Evolutionary conservation across 371 early-diverging fungal species (phyloP), one percentile per base, ranked within the genome.

Genomic region (Mortierella sp.): DNA sequence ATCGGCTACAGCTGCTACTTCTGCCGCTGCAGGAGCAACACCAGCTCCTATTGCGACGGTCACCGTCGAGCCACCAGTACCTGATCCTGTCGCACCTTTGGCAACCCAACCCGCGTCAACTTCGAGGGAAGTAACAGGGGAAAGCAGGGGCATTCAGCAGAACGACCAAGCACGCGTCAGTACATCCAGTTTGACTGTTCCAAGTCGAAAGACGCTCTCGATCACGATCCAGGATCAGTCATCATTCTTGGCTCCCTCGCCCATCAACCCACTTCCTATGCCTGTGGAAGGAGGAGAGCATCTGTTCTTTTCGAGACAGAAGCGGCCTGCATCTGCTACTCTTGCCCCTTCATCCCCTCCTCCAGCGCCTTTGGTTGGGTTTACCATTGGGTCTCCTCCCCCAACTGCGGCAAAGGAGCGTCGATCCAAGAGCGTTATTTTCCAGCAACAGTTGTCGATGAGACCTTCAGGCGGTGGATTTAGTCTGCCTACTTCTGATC

Each of bases 161-260:
- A 78, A 75, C 48, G 70, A 70, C 1, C 81, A 38, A 29, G 78
- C 75, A 21, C 78, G 68, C 44, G 18, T 21, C 41, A 82, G 73
- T 29, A 63, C 65, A 4, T 21, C 72, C 4, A 78, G 75, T 46
- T 32, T 78, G 60, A 24, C 75, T 5, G 78, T 78, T 10, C 75
- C 78, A 10, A 38, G 27, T 3, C 72, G 72, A 4, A 79, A 44
- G 35, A 83, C 83, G 3, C 83, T 80, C 0, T 77, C 80, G 48
- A 80, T 83, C 44, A 77, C 80, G 3, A 83, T 83, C 21, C 83
- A 83, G 71, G 83, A 83, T 55, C 80, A 79, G 29, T 75, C 77
- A 1, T 80, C 74, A 21, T 38, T 65, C 65, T 49, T 83, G 38
- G 74, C 80, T 0, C 83, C 83, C 0, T 83, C 83, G 3, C 83